These are phyloP conservation scores for Apiospora malaysiana DNA, from an alignment of 2,329 filamentous ascomycete species.

Conservation along the genomic window DNA sequence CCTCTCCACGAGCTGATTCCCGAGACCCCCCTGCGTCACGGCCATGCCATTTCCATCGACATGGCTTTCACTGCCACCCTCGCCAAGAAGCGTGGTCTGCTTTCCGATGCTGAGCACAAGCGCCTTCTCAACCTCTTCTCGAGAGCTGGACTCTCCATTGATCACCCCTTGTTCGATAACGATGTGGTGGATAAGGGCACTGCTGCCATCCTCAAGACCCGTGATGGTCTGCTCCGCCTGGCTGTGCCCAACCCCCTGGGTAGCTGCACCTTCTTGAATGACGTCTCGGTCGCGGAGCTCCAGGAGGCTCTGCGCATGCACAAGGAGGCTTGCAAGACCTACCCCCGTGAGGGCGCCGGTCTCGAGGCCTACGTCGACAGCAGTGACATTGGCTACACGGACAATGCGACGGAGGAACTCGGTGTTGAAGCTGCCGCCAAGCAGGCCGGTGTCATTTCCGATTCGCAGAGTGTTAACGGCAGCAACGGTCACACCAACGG, in stretches of 20 bases:
- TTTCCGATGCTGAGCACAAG: constrained; percentile 64
- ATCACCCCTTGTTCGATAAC: constrained; percentile 71
- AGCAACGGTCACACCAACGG: constrained; percentile 2
- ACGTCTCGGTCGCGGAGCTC: constrained; percentile 68
- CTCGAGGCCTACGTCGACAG: constrained; percentile 73
- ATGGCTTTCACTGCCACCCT: constrained; percentile 78
- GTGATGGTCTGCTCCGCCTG: constrained; percentile 70
- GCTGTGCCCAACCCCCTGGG: constrained; percentile 73
- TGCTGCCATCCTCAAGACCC: constrained; percentile 72
- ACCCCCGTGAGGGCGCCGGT: constrained; percentile 68
- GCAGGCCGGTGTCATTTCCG: constrained; percentile 27
- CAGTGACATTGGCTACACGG: constrained; percentile 67
- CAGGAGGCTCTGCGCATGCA: constrained; percentile 64
- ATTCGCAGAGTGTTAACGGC: not conserved
- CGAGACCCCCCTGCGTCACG: constrained; percentile 71
- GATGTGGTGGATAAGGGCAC: constrained; percentile 69
- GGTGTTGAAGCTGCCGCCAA: constrained; percentile 33
- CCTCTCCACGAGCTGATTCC: constrained; percentile 74
- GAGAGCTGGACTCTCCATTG: constrained; percentile 72
- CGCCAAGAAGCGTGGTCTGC: constrained; percentile 65
- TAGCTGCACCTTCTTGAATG: constrained; percentile 71
- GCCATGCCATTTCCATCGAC: constrained; percentile 76
- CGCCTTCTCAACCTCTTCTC: constrained; percentile 72
- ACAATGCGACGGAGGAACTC: constrained; percentile 50
- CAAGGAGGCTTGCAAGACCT: constrained; percentile 67